Evolutionary conservation across 2,329 filamentous ascomycete genomes (phyloP), one percentile per base, ranked within the genome.

Genomic region (Achaetomium macrosporum): DNA sequence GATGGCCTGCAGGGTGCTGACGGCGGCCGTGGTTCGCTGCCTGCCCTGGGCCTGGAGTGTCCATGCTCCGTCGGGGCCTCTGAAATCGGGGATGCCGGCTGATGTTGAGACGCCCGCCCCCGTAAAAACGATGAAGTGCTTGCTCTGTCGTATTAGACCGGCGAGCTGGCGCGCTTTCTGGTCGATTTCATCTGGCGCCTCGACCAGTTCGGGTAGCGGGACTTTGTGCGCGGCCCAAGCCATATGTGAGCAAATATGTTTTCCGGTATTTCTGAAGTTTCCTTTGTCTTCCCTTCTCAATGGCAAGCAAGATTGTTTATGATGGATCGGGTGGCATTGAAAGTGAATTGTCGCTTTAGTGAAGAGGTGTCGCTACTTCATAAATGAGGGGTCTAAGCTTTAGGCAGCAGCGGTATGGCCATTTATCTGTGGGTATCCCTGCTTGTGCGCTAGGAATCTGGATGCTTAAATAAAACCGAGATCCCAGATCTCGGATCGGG

Each of bases 61-160:
- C 33, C 33, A 35, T 35, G 10, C 11, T 3, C 33, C 33, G 11
- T 35, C 33, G 10, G 33, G 33, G 10, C 33, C 33, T 35, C 33
- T 5, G 33, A 35, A 35, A 9, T 35, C 33, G 10, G 33, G 33
- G 10, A 35, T 35, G 33, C 33, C 33, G 15, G 33, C 33, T 15
- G 33, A 35, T 4, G 33, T 35, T 11, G 33, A 35, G 3, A 35
- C 33, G 33, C 33, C 33, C 4, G 33, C 33, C 11, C 74, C 73
- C 0, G 74, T 77, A 44, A 75, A 76, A 1, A 66, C 70, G 10
- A 77, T 72, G 15, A 76, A 69, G 56, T 76, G 72, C 25, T 70
- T 73, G 65, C 71, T 73, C 35, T 65, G 66, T 19, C 56, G 62
- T 20, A 77, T 75, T 15, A 64, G 62, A 1, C 65, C 59, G 0